Evolutionary conservation across 2,329 filamentous ascomycete species (phyloP), one percentile per base, ranked within the genome.

Genomic region (Penicillium sp.): DNA sequence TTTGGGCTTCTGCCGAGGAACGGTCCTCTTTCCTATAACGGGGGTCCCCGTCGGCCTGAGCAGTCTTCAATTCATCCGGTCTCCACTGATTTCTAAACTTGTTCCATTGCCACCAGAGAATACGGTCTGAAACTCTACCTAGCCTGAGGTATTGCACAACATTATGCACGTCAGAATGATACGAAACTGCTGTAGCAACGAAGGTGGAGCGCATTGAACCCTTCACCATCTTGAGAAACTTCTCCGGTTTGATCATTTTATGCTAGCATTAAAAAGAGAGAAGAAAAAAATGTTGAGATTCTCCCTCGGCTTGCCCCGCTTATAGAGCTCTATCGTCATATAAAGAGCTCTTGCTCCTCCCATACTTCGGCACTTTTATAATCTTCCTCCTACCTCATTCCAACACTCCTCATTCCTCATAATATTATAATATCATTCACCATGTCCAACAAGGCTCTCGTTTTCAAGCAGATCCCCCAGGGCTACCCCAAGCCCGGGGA

Each of bases 401-500:
- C 29, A 29, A 10, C 18, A 40, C 10, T 18, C n/a, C n/a, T 38
- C n/a, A 2, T 16, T 5, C 14, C 8, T 21, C 45, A 27, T 44
- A 3, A 52, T 41, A 24, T 21, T 43, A 27, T 44, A 3, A 52
- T 41, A 24, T n/a, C 34, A 36, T 44, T 53, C 65, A 67, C 52
- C 52, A 72, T 70, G 67, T 53, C 68, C 38, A 94, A 92, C 84
- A 92, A 90, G 77, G 83, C 81, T 38, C 75, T 94, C 65, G 79
- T 92, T 72, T 93, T 87, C 82, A 90, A 88, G 69, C 77, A 84
- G 63, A 64, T 87, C 56, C 90, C 90, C 44, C 71, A 76, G 46
- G 88, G 83, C 53, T 79, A 82, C 67, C 90, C 90, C 18, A 82
- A 88, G 32, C 72, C 85, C 2, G 90, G 89, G 45, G 76, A 93